Base-by-base conservation (phyloP, 176 grass and related monocot species). In the Bromus sterilis region DNA sequence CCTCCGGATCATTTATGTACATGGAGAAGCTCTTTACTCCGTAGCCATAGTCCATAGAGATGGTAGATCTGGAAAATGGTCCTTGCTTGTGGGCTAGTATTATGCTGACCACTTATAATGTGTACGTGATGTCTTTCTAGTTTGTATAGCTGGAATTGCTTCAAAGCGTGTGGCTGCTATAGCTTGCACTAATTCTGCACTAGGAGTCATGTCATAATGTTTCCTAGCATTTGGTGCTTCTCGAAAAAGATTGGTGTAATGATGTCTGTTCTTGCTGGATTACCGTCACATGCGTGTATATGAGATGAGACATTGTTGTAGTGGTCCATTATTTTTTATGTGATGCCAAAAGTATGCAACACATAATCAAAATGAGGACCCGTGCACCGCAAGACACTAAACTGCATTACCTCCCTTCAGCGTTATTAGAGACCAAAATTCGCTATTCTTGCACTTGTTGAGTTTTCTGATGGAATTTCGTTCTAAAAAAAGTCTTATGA, bases 11-110 rank as follows among this genome's bases (percentile, higher is more conserved):
- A 29, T 70, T 78, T 62, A 56, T 51, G 7, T 41, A 60, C 39
- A 41, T 76, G 10, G 9, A 61, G 9, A 61, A 28, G 6, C 30
- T 55, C 51, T 49, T 62, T 2, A 9, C 65, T 65, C 41, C 15
- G 25, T 43, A 56, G 33, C 43, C 29, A 56, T 35, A 36, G 26
- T 26, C 43, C 29, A 56, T 35, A 36, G 26, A 56, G 44, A 46
- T 67, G 43, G 72, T 86, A 86, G 74, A 86, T 86, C 74, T 74
- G 80, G 23, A 65, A 78, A 30, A 37, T 46, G 57, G 83, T 78
- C 74, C 37, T 78, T 75, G 18, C 76, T 76, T 74, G 56, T 34
- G 77, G 77, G 28, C 44, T 74, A 72, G 69, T 44, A 59, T 82
- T 74, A 39, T 66, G 9, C 66, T 9, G 30, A 59, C 44, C 83